Evolutionary conservation across 441 rosid species (phyloP).

Genomic region (Hypseocharis bilobata): DNA sequence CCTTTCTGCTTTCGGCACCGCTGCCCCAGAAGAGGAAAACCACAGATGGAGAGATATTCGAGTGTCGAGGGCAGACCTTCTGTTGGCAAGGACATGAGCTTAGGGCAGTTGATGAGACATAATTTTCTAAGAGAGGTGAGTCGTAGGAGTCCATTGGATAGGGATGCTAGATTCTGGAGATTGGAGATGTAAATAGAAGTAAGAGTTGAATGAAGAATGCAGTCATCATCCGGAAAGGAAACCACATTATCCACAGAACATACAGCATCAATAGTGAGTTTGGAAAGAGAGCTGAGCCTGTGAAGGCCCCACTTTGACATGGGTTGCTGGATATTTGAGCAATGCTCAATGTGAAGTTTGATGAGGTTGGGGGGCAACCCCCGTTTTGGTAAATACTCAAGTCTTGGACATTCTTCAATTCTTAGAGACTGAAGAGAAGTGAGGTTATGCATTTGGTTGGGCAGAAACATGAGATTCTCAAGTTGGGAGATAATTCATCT

Average conservation of each 20-base stretch:
- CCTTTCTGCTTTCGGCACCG: not conserved
- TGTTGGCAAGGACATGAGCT: not conserved
- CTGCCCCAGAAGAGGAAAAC: not conserved
- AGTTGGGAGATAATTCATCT: not conserved
- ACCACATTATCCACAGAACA: not conserved
- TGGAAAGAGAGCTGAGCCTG: not conserved
- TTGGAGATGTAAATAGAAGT: not conserved
- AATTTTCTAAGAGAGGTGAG: not conserved
- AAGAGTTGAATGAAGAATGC: not conserved
- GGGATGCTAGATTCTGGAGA: not conserved
- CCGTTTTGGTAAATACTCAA: slow-evolving; percentile 22
- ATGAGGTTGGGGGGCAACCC: slow-evolving; percentile 23
- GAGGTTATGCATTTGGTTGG: slow-evolving; percentile 24
- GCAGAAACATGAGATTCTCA: slow-evolving; percentile 23
- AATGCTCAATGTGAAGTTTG: not conserved
- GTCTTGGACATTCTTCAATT: slow-evolving; percentile 19
- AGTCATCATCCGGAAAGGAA: not conserved
- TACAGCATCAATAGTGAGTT: not conserved
- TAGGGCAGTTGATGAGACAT: not conserved
- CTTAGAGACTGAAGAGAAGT: slow-evolving; percentile 21
- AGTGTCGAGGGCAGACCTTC: not conserved
- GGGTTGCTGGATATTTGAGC: not conserved
- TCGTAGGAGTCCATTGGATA: not conserved
- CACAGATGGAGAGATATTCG: not conserved
- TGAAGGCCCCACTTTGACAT: not conserved